A percentile compares a stretch with the other conserved stretches of the same genome.
phyloP scores from a whole-genome alignment of 2,329 filamentous ascomycete species.

The Neurospora sp. region DNA sequence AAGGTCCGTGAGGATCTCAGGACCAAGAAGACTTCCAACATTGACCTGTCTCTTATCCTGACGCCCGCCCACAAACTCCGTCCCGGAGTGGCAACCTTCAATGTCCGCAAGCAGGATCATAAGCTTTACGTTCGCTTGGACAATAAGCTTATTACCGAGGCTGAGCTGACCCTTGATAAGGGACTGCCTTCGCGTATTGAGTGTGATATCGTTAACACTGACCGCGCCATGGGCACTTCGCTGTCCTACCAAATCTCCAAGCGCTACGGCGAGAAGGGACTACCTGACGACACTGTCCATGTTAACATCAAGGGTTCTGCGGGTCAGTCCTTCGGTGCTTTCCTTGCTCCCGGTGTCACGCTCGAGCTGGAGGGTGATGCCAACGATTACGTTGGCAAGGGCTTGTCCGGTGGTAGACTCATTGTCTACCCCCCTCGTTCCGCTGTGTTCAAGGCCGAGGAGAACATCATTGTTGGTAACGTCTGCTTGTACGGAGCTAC shows the following conservation, averaged over 20 bases:
- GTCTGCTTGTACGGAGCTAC: conserved; percentile 94
- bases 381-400: conserved; percentile 97
- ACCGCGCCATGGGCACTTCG: conserved; percentile 86
- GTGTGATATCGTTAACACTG: conserved; percentile 93
- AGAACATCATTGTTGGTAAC: conserved; percentile 90
- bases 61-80: conserved; percentile 94
- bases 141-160: conserved; percentile 95
- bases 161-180: conserved; percentile 89
- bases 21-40: conserved; percentile 82
- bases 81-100: conserved; percentile 91
- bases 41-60: conserved; percentile 84
- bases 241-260: conserved; percentile 94
- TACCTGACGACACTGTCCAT: conserved; percentile 89
- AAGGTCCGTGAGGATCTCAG: conserved; percentile 82
- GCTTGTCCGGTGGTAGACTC: conserved; percentile 81
- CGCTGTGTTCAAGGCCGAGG: conserved; percentile 89
- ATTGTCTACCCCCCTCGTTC: conserved; percentile 89
- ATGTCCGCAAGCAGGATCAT: conserved; percentile 96
- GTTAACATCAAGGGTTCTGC: conserved; percentile 95
- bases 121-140: conserved; percentile 85
- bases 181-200: conserved; percentile 87
- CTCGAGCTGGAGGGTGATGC: conserved; percentile 90
- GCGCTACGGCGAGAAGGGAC: conserved; percentile 77
- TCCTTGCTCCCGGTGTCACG: conserved; percentile 85
- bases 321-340: conserved; percentile 93